These are phyloP conservation scores for Nakazawaea sp. DNA, from an alignment of 805 yeast species.

Conservation along the genomic window DNA sequence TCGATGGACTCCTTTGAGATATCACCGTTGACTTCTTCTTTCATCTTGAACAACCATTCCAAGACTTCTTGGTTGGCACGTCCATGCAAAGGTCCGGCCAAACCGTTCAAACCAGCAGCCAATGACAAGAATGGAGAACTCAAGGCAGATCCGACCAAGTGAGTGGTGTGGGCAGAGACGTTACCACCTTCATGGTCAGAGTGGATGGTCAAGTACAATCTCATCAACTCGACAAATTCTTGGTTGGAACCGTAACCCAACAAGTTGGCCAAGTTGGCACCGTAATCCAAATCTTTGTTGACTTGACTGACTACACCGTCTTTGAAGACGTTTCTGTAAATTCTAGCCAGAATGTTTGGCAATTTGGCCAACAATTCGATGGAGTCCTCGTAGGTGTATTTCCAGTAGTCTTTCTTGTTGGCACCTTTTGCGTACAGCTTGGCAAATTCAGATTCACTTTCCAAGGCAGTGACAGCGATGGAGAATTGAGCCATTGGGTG, in stretches of 20 bases:
- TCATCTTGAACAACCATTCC: slow-evolving; percentile 70
- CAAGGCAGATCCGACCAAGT: slow-evolving; percentile 77
- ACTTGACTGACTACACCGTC: slow-evolving; percentile 61
- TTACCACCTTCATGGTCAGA: slow-evolving; percentile 90
- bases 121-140: slow-evolving; percentile 72
- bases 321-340: slow-evolving; percentile 78
- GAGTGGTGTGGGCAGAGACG: slow-evolving; percentile 83
- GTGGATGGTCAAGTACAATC: slow-evolving; percentile 76
- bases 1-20: slow-evolving; percentile 63
- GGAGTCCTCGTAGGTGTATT: slow-evolving; percentile 74
- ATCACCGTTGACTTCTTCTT: slow-evolving; percentile 62
- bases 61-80: slow-evolving; percentile 85
- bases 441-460: slow-evolving; percentile 76
- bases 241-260: slow-evolving; percentile 53
- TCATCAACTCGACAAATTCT: slow-evolving; percentile 73
- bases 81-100: slow-evolving; percentile 86
- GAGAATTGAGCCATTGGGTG: slow-evolving; percentile 92
- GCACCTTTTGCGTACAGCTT: slow-evolving; percentile 84
- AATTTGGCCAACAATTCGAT: slow-evolving; percentile 75
- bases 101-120: slow-evolving; percentile 79
- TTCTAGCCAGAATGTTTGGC: slow-evolving; percentile 75
- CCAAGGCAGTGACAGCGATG: slow-evolving; percentile 75
- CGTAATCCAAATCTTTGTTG: slow-evolving; percentile 54
- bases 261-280: slow-evolving; percentile 54
- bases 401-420: slow-evolving; percentile 79